A percentile compares a stretch with the other conserved stretches of the same genome.
Evolutionary conservation across 768 basidiomycete genomes (phyloP).

Genomic region (Russula foetens): DNA sequence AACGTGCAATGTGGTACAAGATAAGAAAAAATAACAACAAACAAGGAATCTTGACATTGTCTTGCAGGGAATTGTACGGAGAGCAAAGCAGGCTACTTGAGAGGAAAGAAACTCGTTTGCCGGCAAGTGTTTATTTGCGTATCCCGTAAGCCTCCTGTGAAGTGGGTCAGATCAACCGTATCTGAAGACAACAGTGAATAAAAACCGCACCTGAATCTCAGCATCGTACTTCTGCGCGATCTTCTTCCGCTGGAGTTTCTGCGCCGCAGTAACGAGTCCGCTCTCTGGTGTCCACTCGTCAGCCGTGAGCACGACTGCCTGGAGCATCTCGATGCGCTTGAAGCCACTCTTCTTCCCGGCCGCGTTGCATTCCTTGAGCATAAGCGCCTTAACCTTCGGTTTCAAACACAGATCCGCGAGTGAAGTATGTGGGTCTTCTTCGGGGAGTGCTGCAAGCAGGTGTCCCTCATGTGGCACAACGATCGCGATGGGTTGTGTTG

Average conservation of each 20-base stretch:
- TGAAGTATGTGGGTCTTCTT: constrained; percentile 33
- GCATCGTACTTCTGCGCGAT: constrained; percentile 55
- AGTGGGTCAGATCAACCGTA: not conserved
- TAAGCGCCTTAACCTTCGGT: constrained; percentile 44
- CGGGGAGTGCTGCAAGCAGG: constrained; percentile 49
- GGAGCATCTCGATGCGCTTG: constrained; percentile 69
- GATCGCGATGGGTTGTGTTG: constrained; percentile 79
- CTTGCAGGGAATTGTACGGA: no score
- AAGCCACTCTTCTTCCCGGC: constrained; percentile 83
- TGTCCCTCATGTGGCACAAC: constrained; percentile 75
- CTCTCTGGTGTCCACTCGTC: constrained; percentile 93
- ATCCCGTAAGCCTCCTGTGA: not conserved
- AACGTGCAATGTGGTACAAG: not conserved
- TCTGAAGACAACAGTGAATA: not conserved
- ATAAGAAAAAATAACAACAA: not conserved
- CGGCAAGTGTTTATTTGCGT: not conserved
- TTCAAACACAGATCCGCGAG: constrained; percentile 51
- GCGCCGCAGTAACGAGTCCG: constrained; percentile 83
- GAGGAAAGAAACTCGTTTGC: not conserved
- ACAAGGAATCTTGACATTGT: no score
- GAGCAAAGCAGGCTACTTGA: no score
- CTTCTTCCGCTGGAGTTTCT: constrained; percentile 78
- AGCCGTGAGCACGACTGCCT: constrained; percentile 66
- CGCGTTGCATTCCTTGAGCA: constrained; percentile 70
- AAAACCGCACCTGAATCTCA: constrained; percentile 49